Percentiles rank a stretch among this genome's conserved stretches.
These are phyloP conservation scores for Salpingoeca rosetta DNA, from an alignment of 78 protist genomes.

Conservation along the genomic window DNA sequence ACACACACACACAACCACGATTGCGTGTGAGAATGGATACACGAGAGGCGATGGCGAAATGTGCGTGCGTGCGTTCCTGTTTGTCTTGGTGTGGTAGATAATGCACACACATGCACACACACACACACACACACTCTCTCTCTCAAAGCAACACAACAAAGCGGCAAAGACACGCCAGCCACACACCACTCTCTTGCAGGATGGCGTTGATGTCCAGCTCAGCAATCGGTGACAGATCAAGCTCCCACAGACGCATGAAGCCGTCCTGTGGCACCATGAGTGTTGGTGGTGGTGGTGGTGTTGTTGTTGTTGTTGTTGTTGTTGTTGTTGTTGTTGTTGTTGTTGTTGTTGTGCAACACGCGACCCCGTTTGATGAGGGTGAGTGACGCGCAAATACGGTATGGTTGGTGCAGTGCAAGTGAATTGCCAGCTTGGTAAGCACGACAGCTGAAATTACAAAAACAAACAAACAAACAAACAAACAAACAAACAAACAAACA, in stretches of 20 bases:
- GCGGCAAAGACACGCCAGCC: too few relatives aligned
- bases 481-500: too few relatives aligned
- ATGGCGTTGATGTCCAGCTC: neutral
- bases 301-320: neutral
- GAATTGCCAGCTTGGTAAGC: too few relatives aligned
- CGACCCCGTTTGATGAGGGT: neutral
- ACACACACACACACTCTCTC: too few relatives aligned
- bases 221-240: neutral
- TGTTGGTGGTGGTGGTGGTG: neutral
- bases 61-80: neutral
- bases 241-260: neutral
- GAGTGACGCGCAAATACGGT: neutral
- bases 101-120: too few relatives aligned
- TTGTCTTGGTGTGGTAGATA: neutral
- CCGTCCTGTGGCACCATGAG: neutral
- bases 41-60: neutral
- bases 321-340: neutral
- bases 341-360: neutral
- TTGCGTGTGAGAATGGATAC: neutral
- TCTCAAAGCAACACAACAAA: too few relatives aligned
- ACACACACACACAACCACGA: neutral
- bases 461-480: too few relatives aligned
- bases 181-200: too few relatives aligned
- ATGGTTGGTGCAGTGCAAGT: too few relatives aligned
- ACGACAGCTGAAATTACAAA: too few relatives aligned